A percentile compares a stretch with the other conserved stretches of the same genome.
phyloP scores from a whole-genome alignment of 139 green algal genomes.

The Coelastrella sp. region DNA sequence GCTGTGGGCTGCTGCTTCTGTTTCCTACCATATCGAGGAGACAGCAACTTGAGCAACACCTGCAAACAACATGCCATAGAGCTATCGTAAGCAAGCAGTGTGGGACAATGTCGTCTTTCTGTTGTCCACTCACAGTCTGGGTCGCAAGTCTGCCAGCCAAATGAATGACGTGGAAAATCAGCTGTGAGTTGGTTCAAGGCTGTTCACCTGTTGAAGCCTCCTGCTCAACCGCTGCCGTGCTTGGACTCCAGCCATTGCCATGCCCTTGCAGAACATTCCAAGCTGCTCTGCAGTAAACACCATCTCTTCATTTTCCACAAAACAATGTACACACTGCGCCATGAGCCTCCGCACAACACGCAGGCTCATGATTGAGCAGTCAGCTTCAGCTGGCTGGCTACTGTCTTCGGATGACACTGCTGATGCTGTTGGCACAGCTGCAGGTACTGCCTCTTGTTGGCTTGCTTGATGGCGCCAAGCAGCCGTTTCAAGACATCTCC shows the following conservation, averaged over 20 bases:
- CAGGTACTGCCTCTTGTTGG: too few relatives aligned
- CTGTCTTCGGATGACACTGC: too few relatives aligned
- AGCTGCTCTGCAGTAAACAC: conserved; percentile 30
- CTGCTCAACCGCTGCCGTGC: background rate
- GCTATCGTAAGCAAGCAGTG: too few relatives aligned
- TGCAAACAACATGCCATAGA: too few relatives aligned
- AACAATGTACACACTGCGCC: conserved; percentile 13
- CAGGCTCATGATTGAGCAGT: background rate
- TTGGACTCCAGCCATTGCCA: background rate
- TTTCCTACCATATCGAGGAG: too few relatives aligned
- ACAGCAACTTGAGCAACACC: background rate
- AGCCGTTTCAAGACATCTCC: too few relatives aligned
- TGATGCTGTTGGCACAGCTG: background rate
- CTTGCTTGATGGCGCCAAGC: too few relatives aligned
- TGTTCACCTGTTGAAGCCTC: conserved; percentile 22
- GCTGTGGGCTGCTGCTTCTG: conserved; percentile 15
- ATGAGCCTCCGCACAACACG: background rate
- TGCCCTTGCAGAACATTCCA: conserved; percentile 28
- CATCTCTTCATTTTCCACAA: background rate
- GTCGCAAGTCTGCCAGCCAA: too few relatives aligned
- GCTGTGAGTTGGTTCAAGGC: too few relatives aligned
- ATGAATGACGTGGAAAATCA: too few relatives aligned
- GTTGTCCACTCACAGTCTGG: too few relatives aligned
- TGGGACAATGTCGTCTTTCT: too few relatives aligned
- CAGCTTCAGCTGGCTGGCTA: conserved; percentile 7